Evolutionary conservation across 73 alveolate species (phyloP).

Genomic region (Paramecium sexaurelia): DNA sequence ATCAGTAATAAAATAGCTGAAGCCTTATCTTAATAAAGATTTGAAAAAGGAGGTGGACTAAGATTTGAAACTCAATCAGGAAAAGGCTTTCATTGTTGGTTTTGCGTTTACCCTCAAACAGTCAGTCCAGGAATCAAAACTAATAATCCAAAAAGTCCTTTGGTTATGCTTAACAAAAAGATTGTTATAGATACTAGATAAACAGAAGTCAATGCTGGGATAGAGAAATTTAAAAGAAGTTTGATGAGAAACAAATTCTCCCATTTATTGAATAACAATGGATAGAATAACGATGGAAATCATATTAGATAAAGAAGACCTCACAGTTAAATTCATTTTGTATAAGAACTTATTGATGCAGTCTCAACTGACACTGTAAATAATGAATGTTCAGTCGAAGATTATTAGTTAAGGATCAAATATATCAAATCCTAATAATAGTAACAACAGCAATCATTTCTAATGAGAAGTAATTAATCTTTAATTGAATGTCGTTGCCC

Average conservation of each 20-base stretch:
- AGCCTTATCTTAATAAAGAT: neutral
- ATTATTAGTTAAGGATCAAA: neutral
- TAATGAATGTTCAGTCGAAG: neutral
- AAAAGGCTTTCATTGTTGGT: constrained; percentile 46
- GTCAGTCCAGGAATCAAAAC: neutral
- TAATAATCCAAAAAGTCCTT: neutral
- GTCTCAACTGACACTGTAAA: neutral
- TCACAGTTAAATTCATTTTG: neutral
- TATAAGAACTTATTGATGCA: constrained; percentile 7
- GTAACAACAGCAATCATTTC: neutral
- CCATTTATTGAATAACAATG: neutral
- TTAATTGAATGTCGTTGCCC: constrained; percentile 19
- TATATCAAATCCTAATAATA: neutral
- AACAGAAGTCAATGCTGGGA: constrained; percentile 7
- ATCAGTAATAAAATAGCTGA: constrained; percentile 37
- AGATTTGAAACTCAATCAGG: neutral
- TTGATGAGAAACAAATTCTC: neutral
- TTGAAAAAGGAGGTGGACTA: constrained; percentile 40
- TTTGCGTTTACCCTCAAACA: neutral
- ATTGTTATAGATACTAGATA: neutral
- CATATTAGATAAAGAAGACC: neutral
- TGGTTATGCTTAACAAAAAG: neutral
- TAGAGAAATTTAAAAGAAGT: neutral
- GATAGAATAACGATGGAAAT: neutral
- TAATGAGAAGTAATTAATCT: neutral